A percentile compares a stretch with the other conserved stretches of the same genome.
Conservation (phyloP, 2,329 filamentous ascomycete species). For the Aspergillus jensenii region DNA sequence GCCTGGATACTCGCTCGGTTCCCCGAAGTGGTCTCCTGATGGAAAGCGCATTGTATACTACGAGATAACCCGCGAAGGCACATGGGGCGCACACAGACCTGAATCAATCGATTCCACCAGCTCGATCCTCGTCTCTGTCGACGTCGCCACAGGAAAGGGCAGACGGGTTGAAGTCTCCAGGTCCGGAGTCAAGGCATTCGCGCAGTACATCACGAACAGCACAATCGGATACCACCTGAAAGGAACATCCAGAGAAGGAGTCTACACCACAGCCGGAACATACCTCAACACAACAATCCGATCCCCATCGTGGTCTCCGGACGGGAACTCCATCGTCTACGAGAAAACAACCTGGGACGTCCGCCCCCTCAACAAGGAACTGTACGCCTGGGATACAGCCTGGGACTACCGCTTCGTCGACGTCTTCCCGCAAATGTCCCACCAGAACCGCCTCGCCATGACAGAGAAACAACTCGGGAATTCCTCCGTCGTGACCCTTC, state of each 20-base stretch:
- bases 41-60: conserved; percentile 40
- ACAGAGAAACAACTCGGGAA: conserved; percentile 45
- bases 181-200: conserved; percentile 31
- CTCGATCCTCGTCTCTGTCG: conserved; percentile 33
- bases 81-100: conserved; percentile 38
- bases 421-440: conserved; percentile 40
- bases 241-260: conserved; percentile 23
- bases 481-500: conserved; percentile 37
- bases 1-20: conserved; percentile 37
- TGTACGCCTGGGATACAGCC: conserved; percentile 42
- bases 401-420: conserved; percentile 48
- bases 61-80: conserved; percentile 40
- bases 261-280: conserved; percentile 27
- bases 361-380: conserved; percentile 35
- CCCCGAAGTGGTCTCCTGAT: conserved; percentile 41
- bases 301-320: conserved; percentile 35
- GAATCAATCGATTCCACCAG: conserved; percentile 16
- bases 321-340: conserved; percentile 28
- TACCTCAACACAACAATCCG: conserved; percentile 14
- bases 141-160: conserved; percentile 41
- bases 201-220: conserved; percentile 32
- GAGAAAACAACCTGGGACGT: conserved; percentile 26
- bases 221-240: conserved; percentile 25
- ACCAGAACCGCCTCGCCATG: conserved; percentile 29
- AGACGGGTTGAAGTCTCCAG: conserved; percentile 29